Evolutionary conservation across 169 alveolate genomes (phyloP), one percentile per base, ranked within the genome.

Genomic region (Cyclospora cayetanensis): DNA sequence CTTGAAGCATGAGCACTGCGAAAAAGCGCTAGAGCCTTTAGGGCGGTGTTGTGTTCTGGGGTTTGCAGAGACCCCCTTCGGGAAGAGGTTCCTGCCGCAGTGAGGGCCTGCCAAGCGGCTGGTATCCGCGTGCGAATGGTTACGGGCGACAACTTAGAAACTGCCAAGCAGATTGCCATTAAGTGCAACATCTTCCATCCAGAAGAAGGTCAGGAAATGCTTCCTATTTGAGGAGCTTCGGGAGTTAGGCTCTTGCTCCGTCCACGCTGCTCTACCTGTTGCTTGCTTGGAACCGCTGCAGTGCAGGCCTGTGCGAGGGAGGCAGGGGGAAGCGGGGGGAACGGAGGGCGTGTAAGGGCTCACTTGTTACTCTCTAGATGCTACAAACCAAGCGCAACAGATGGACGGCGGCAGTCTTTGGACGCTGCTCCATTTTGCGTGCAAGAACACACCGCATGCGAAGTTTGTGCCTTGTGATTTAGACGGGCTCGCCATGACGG

Each of bases 121-220:
- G 97, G 97, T 31, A 96, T 97, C 11, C 94, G 90, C 79, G 98
- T 97, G 39, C 95, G 98, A 82, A 97, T 97, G 99, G 98, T 96
- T 20, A 97, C 99, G 37, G 98, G 98, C 4, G 99, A 97, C 93
- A 97, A 97, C 94, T 91, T 95, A 77, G 93, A 94, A 15, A 96
- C 98, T 1, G 98, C 98, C 4, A 93, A 85, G 43, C 97, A 96
- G 35, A 97, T 97, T 18, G 98, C 98, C 31, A 93, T 87, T 90
- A 96, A 96, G 90, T 97, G 98, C 82, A 95, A 95, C n/a, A 96
- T 96, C 74, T 93, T 95, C 46, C 92, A 91, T 29, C 94, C 94
- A 12, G 96, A 92, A 9, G 52, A 50, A 15, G 79, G 91, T 88
- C 22, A 41, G 76, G 76, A n/a, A n/a, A n/a, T n/a, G n/a, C n/a